phyloP scores from a whole-genome alignment of 2,329 filamentous ascomycete genomes.

The Anthostomella pinea region DNA sequence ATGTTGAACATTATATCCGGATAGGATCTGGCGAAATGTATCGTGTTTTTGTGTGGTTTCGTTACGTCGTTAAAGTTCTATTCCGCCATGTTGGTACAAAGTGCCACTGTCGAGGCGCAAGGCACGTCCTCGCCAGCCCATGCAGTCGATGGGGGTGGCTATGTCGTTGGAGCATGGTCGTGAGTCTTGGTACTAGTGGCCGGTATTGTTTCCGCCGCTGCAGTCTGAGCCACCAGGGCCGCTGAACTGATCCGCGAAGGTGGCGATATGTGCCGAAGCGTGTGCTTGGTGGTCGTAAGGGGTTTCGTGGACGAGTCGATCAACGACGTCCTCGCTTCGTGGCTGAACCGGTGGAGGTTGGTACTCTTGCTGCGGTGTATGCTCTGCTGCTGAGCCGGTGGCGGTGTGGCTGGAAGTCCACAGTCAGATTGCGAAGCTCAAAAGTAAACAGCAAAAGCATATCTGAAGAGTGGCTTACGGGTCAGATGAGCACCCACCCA shows the following conservation, averaged over 20 bases:
- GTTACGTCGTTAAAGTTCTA: too few relatives aligned
- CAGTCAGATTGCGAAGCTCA: conserved; percentile 4
- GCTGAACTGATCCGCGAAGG: conserved; percentile 3
- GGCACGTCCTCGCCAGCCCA: too few relatives aligned
- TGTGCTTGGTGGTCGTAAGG: conserved; percentile 7
- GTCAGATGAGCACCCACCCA: conserved; percentile 9
- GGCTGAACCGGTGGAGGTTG: conserved; percentile 1
- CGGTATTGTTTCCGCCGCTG: too few relatives aligned
- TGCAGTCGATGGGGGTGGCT: too few relatives aligned
- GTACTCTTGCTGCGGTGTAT: background rate
- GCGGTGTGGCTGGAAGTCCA: conserved; percentile 13
- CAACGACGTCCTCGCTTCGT: conserved; percentile 3
- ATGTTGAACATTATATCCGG: too few relatives aligned
- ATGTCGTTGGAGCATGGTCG: too few relatives aligned
- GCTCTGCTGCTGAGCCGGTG: conserved; percentile 7
- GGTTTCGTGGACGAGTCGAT: conserved; percentile 6
- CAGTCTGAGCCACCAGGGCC: too few relatives aligned
- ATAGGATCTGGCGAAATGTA: too few relatives aligned
- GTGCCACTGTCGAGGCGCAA: too few relatives aligned
- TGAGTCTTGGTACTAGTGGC: too few relatives aligned
- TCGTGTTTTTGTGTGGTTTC: too few relatives aligned
- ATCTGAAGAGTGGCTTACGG: conserved; percentile 11
- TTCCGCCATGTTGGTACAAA: too few relatives aligned
- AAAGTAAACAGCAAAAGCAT: background rate
- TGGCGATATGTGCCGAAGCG: background rate